Conservation (phyloP, 192 early-diverging fungal genomes). For the Powellomyces hirtus region DNA sequence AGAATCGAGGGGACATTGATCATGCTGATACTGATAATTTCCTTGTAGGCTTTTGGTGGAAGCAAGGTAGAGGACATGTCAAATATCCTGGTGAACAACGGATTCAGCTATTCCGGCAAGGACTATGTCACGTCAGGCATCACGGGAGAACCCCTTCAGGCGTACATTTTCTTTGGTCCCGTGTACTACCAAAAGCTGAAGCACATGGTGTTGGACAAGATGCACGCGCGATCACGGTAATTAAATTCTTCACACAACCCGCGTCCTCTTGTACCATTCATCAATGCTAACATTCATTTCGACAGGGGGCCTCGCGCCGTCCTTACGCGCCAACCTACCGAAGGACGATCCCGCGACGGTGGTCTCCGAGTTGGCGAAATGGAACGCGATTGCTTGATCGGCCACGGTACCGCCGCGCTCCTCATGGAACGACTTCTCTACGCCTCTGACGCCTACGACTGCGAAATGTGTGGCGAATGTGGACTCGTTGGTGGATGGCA, state of each 20-base stretch:
- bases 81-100: slow-evolving; percentile 82
- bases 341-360: slow-evolving; percentile 95
- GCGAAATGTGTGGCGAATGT: slow-evolving; percentile 86
- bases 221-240: slow-evolving; percentile 87
- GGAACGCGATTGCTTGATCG: slow-evolving; percentile 98
- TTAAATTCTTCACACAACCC: slow-evolving; percentile 2
- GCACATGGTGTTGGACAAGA: slow-evolving; percentile 99
- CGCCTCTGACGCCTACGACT: slow-evolving; percentile 90
- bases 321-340: slow-evolving; percentile 92
- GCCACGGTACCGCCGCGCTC: slow-evolving; percentile 91
- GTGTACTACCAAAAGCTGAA: slow-evolving; percentile 97
- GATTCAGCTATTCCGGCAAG: slow-evolving; percentile 96
- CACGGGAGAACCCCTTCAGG: slow-evolving; percentile 81
- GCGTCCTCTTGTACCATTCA: no score
- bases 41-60: slow-evolving; percentile 83
- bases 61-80: slow-evolving; percentile 96
- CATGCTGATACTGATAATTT: no score
- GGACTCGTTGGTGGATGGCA: slow-evolving; percentile 89
- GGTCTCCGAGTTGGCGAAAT: slow-evolving; percentile 97
- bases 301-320: slow-evolving; percentile 83
- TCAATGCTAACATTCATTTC: no score
- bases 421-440: slow-evolving; percentile 91
- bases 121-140: slow-evolving; percentile 91
- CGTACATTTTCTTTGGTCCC: slow-evolving; percentile 96
- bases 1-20: not conserved